Evolutionary conservation across 805 yeast genomes (phyloP).

Genomic region (Wickerhamiella lipophila): DNA sequence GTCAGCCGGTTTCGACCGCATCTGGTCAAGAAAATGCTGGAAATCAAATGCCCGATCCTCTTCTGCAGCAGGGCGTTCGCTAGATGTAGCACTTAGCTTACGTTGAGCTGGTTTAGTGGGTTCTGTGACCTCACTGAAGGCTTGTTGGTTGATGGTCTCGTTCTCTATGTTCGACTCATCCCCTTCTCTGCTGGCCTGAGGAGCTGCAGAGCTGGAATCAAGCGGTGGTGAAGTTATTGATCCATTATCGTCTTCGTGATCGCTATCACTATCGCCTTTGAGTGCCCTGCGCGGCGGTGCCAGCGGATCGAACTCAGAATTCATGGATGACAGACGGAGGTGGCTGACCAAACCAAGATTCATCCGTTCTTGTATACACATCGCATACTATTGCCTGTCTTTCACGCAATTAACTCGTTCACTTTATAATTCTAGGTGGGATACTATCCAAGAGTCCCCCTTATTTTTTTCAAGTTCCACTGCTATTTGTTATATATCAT

Average conservation of each 20-base stretch:
- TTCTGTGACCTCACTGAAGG: background rate
- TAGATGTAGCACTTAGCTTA: background rate
- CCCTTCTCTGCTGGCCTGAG: background rate
- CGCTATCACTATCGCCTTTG: background rate
- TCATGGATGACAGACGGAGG: constrained; percentile 1
- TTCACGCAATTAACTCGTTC: too few species aligned
- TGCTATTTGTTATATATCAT: too few species aligned
- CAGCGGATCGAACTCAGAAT: constrained; percentile 23
- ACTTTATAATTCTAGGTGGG: too few species aligned
- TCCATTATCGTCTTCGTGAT: background rate
- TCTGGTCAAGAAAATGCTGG: constrained; percentile 59
- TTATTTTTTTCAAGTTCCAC: too few species aligned
- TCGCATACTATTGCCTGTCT: too few species aligned
- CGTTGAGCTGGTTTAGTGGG: background rate
- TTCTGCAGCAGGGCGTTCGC: constrained; percentile 17
- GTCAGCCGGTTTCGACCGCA: constrained; percentile 66
- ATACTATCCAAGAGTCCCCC: too few species aligned
- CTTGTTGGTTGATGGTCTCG: background rate
- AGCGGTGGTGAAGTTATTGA: background rate
- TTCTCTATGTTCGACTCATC: background rate
- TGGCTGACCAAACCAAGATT: background rate
- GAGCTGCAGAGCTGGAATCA: background rate
- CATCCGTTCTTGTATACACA: background rate
- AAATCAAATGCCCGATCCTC: constrained; percentile 53
- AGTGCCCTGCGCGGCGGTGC: constrained; percentile 11